Percentiles rank a stretch among this genome's conserved stretches.
These are phyloP conservation scores for Benincasa hispida DNA, from an alignment of 306 rosid genomes.

Conservation along the genomic window DNA sequence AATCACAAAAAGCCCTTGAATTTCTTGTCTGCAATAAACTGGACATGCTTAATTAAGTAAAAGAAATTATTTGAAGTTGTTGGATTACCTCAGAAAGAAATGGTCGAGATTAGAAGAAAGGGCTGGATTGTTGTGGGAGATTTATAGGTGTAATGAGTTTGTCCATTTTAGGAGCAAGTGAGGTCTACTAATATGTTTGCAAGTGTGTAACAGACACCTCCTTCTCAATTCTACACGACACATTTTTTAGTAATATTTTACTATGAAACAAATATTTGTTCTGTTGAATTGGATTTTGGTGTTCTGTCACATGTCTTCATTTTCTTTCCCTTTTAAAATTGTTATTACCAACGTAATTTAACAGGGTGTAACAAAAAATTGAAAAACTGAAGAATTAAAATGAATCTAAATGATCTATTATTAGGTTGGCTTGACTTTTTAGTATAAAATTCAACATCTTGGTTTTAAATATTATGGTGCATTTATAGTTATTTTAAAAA, in stretches of 20 bases:
- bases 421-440: too few species aligned
- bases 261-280: neutral
- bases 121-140: neutral
- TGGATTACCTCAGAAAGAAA: constrained; percentile 6
- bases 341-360: too few species aligned
- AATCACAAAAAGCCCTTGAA: neutral
- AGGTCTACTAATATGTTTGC: neutral
- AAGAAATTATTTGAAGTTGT: neutral
- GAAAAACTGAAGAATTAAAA: too few species aligned
- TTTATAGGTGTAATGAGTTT: constrained; percentile 3
- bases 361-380: too few species aligned
- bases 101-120: neutral
- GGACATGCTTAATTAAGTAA: neutral
- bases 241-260: neutral
- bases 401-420: too few species aligned
- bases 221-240: neutral
- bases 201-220: neutral
- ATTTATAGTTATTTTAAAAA: too few species aligned
- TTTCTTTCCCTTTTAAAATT: too few species aligned
- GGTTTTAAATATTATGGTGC: too few species aligned
- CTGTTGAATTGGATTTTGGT: neutral
- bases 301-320: neutral
- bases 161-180: constrained; percentile 4
- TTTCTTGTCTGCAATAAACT: neutral
- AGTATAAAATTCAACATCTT: too few species aligned